Evolutionary conservation across 2,329 filamentous ascomycete genomes (phyloP).

Genomic region (Trichoderma sp.): DNA sequence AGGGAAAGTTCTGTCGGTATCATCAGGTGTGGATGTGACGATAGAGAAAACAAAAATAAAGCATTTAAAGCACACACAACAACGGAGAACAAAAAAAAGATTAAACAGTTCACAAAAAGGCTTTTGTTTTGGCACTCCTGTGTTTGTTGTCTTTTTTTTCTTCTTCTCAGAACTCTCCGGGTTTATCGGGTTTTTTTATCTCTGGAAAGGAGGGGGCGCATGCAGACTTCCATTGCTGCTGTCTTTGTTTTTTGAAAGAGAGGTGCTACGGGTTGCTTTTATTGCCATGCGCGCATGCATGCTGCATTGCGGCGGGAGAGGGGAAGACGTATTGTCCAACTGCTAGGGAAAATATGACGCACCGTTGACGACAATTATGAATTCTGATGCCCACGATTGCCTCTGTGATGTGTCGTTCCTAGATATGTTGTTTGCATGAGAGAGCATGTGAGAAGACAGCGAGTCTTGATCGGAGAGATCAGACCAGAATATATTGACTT

Average conservation of each 20-base stretch:
- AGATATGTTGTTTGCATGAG: not conserved
- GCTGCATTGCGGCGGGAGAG: constrained; percentile 9
- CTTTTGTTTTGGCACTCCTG: not conserved
- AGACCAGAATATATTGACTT: not conserved
- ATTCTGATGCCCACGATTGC: not conserved
- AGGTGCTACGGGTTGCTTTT: constrained; percentile 20
- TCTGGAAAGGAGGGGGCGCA: constrained; percentile 9
- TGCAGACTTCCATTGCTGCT: constrained; percentile 11
- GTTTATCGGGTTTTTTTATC: not conserved
- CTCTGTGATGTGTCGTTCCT: not conserved
- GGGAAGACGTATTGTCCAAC: constrained; percentile 17
- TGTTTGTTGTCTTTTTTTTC: not conserved
- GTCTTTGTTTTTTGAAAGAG: constrained; percentile 10
- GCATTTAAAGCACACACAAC: constrained; percentile 16
- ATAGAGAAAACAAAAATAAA: constrained; percentile 19
- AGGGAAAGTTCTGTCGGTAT: not conserved
- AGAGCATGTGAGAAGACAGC: not conserved
- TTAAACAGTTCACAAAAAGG: not conserved
- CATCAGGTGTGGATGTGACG: constrained; percentile 13
- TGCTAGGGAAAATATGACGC: constrained; percentile 23
- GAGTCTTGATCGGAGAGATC: not conserved
- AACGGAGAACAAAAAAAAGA: constrained; percentile 19
- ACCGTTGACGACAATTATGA: constrained; percentile 19
- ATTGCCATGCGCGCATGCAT: constrained; percentile 4
- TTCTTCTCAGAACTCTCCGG: not conserved